Base-by-base conservation (phyloP, 75 land plant genomes). In the Pinus albicaulis region DNA sequence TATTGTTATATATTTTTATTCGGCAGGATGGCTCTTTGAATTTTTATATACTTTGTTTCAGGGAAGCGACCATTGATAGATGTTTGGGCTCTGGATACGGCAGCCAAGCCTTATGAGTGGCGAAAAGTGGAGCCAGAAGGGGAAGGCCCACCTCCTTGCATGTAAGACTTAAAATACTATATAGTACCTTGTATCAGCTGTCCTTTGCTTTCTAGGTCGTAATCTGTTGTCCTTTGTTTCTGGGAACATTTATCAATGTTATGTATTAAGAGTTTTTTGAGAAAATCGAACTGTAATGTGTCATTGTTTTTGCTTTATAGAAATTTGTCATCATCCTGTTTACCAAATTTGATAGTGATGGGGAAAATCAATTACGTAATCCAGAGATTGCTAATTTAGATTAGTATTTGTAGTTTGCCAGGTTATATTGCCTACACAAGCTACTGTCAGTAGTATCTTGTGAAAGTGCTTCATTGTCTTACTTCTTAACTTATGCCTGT, bases 61-160 rank as follows among this genome's bases (percentile, higher is more conserved):
- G 88, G 88, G 5, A 86, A 85, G 75, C 76, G 82, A 56, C 83
- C 88, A 55, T 72, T 80, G 24, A 83, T 87, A 28, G 88, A 86
- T 80, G 88, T 86, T 52, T 86, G 88, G 88, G 87, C 83, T 59
- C 74, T 86, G 19, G 88, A 86, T 55, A 86, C 88, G 55, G 83
- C 88, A 70, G 88, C 88, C 56, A 86, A 86, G 64, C 88, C 88
- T 59, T 86, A 86, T 57, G 87, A 86, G 55, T 86, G 88, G 88
- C 59, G 83, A 77, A 84, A 74, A 74, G 76, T 86, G 59, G 88
- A 86, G 72, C 88, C 88, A 61, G 88, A 86, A 80, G 88, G 88
- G n/a, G 87, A 86, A 63, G 88, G 88, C 38, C 88, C 88, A 56
- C 88, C 88, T 63, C 87, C 88, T 55, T 86, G 88, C 88, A 86